Percentiles rank a stretch among this genome's conserved stretches.
phyloP scores from a whole-genome alignment of 257 asterid genomes.

The Solanum medicagineum region DNA sequence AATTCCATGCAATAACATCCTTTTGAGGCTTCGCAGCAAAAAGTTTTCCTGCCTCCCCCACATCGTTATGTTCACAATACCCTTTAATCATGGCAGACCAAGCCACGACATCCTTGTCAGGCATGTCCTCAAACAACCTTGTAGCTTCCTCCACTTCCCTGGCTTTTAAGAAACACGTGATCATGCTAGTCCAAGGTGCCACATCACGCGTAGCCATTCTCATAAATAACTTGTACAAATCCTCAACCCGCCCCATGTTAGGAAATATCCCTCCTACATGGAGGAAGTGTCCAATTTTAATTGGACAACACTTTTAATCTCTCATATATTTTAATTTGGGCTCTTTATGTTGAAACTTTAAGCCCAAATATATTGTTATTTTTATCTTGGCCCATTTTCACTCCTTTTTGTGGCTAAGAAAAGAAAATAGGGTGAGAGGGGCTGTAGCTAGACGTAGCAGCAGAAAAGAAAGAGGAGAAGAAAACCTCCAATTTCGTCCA shows the following conservation, averaged over 20 bases:
- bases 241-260: constrained; percentile 11
- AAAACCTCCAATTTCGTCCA: too few species aligned
- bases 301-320: too few species aligned
- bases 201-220: constrained; percentile 33
- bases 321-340: too few species aligned
- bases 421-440: too few species aligned
- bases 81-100: constrained; percentile 78
- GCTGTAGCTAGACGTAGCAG: too few species aligned
- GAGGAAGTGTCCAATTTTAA: too few species aligned
- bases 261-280: too few species aligned
- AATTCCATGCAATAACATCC: constrained; percentile 66
- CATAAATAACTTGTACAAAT: constrained; percentile 27
- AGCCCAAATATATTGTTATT: too few species aligned
- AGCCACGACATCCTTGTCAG: constrained; percentile 55
- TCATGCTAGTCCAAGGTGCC: constrained; percentile 72
- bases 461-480: too few species aligned
- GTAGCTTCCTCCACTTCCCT: constrained; percentile 47
- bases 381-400: too few species aligned
- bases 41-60: constrained; percentile 36
- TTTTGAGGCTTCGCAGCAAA: constrained; percentile 44
- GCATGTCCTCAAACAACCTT: constrained; percentile 51
- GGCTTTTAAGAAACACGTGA: constrained; percentile 36
- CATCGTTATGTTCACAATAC: constrained; percentile 31
- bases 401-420: too few species aligned
- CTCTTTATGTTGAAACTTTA: too few species aligned